Conservation (phyloP, 345 rosid genomes). For the sweet orange (Citrus sinensis) region DVS_A1.0 CM039169.1:20178501-20179000, state of each 20-base stretch:
- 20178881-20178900: background rate
- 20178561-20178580: background rate
- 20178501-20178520: background rate
- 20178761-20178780: conserved; percentile 14
- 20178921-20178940: background rate
- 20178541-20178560: too few relatives aligned
- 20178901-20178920: background rate
- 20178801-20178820: conserved; percentile 30
- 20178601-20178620: background rate
- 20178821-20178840: conserved; percentile 1
- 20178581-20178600: background rate
- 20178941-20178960: background rate
- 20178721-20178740: background rate
- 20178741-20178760: background rate
- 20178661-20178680: background rate
- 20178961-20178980: background rate
- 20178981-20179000: conserved; percentile 18
- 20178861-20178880: background rate
- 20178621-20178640: background rate
- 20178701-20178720: too few relatives aligned
- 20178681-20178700: too few relatives aligned
- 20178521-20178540: too few relatives aligned
- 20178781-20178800: conserved; percentile 34
- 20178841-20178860: background rate
- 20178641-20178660: background rate